Evolutionary conservation across 2,329 filamentous ascomycete species (phyloP).

Genomic region (Colletotrichum sp.): DNA sequence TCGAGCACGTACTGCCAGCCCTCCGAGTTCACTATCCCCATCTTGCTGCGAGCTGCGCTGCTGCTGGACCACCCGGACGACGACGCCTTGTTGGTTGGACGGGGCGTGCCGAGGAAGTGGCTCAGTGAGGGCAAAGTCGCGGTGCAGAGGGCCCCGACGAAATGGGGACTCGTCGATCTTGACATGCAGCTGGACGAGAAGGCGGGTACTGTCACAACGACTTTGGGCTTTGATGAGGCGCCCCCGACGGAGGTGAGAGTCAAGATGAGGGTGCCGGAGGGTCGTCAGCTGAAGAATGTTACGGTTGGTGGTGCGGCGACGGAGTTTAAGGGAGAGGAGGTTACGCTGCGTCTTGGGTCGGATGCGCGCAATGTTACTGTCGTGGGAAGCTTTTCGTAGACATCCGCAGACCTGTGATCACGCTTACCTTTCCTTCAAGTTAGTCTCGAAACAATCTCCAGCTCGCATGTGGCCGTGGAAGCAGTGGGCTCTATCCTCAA

Average conservation of each 20-base stretch:
- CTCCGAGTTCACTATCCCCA: background rate
- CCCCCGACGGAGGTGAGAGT: background rate
- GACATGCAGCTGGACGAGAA: background rate
- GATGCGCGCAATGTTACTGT: background rate
- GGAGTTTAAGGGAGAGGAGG: background rate
- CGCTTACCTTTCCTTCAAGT: background rate
- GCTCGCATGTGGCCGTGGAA: background rate
- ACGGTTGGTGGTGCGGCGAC: background rate
- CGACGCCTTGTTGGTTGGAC: background rate
- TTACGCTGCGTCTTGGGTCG: background rate
- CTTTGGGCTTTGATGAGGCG: background rate
- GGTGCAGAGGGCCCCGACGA: background rate
- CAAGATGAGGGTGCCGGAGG: background rate
- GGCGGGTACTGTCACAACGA: background rate
- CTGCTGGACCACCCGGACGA: background rate
- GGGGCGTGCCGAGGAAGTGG: background rate
- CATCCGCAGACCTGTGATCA: background rate
- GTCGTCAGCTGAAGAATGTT: background rate
- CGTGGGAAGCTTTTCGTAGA: background rate
- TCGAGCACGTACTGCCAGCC: conserved; percentile 5
- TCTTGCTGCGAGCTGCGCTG: background rate
- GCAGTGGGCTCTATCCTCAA: background rate
- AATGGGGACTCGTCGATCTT: background rate
- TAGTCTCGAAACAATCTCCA: background rate
- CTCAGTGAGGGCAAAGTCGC: background rate